These are phyloP conservation scores for Cladosporium phlei DNA, from an alignment of 2,329 filamentous ascomycete species.

Conservation along the genomic window DNA sequence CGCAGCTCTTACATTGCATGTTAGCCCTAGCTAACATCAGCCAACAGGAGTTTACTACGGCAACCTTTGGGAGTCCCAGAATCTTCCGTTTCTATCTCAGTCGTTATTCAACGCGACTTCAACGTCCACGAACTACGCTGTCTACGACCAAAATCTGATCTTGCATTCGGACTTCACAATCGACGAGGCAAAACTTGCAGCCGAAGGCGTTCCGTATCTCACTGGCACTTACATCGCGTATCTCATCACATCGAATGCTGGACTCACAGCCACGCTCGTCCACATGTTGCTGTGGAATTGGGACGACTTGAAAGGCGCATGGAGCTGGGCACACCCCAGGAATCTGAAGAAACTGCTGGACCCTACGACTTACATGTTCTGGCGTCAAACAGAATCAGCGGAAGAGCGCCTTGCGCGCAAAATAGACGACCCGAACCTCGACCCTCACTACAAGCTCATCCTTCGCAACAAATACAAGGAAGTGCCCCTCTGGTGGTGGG, in stretches of 20 bases:
- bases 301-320: constrained; percentile 37
- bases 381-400: constrained; percentile 22
- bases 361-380: constrained; percentile 25
- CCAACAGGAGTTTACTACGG: constrained; percentile 38
- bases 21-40: constrained; percentile 19
- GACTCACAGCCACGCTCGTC: constrained; percentile 44
- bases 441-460: constrained; percentile 34
- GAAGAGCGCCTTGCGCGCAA: constrained; percentile 21
- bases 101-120: constrained; percentile 37
- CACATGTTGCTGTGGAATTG: constrained; percentile 36
- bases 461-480: constrained; percentile 28
- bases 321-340: constrained; percentile 25
- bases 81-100: constrained; percentile 43
- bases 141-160: constrained; percentile 43
- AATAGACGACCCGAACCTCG: constrained; percentile 23
- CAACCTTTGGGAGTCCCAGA: constrained; percentile 39
- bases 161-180: constrained; percentile 39
- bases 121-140: constrained; percentile 33
- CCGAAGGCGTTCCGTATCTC: constrained; percentile 40
- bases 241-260: constrained; percentile 44
- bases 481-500: constrained; percentile 31
- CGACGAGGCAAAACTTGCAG: constrained; percentile 32
- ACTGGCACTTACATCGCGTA: constrained; percentile 36
- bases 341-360: constrained; percentile 22
- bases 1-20: too few relatives aligned